Evolutionary conservation across 1,139 yeast species (phyloP).

Genomic region (Zygosaccharomyces pseudobailii): DNA sequence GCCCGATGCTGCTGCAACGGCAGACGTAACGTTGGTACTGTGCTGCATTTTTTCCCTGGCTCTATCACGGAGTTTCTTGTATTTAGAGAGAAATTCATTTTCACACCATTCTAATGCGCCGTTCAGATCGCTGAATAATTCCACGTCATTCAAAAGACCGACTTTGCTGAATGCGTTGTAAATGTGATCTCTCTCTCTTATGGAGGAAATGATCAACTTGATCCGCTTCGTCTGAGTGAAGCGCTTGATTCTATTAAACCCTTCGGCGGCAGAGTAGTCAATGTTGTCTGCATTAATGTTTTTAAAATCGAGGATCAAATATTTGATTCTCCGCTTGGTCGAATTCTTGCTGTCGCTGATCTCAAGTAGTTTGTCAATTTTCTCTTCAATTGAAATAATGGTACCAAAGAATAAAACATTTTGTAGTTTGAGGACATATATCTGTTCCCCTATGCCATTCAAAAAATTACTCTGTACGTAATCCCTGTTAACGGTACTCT

Average conservation of each 20-base stretch:
- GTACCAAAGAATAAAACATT: conserved; percentile 94
- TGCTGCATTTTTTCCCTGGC: conserved; percentile 20
- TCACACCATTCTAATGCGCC: conserved; percentile 97
- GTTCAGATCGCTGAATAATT: conserved; percentile 54
- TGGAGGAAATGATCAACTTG: conserved; percentile 73
- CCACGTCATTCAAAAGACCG: conserved; percentile 56
- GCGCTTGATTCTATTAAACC: conserved; percentile 82
- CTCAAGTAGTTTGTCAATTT: conserved; percentile 57
- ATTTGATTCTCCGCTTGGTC: conserved; percentile 46
- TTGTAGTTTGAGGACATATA: conserved; percentile 77
- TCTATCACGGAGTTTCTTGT: conserved; percentile 39
- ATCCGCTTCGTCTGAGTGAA: conserved; percentile 66
- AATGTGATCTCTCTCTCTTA: conserved; percentile 58
- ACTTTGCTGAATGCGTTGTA: conserved; percentile 64
- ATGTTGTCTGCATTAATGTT: conserved; percentile 64
- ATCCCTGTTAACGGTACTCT: conserved; percentile 90
- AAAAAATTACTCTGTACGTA: conserved; percentile 84
- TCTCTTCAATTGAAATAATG: conserved; percentile 81
- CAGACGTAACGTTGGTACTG: conserved; percentile 7
- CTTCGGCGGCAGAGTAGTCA: conserved; percentile 96
- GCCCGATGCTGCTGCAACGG: conserved; percentile 9
- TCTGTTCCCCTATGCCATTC: conserved; percentile 83
- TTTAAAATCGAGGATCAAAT: conserved; percentile 77
- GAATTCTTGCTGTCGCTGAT: conserved; percentile 45
- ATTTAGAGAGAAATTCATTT: conserved; percentile 73